Conservation (phyloP, 768 basidiomycete genomes). For the Termitomyces sp. region DNA sequence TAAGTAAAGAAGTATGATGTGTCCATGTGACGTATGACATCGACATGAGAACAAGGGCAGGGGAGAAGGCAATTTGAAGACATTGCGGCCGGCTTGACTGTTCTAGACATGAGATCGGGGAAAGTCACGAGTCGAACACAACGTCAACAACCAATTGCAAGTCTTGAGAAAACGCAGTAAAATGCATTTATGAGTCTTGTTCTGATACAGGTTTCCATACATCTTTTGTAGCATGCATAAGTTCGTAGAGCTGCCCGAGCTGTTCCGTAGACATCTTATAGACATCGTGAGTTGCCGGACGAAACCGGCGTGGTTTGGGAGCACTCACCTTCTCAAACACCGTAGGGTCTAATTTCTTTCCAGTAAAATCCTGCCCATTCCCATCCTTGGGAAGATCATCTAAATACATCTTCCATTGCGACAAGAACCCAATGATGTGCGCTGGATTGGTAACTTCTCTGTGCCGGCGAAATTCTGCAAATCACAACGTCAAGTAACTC, state of each 20-base stretch:
- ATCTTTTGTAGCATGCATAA: slow-evolving; percentile 89
- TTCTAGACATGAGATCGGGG: neutral
- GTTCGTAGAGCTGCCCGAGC: slow-evolving; percentile 88
- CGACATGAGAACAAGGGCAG: slow-evolving; percentile 9
- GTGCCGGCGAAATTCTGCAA: slow-evolving; percentile 85
- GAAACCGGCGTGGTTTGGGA: neutral
- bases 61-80: neutral
- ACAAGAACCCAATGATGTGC: slow-evolving; percentile 91
- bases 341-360: slow-evolving; percentile 66
- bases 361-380: slow-evolving; percentile 45
- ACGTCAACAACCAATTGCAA: no score
- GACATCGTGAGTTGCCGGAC: neutral
- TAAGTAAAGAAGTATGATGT: slow-evolving; percentile 4
- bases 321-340: slow-evolving; percentile 68
- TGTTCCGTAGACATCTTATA: slow-evolving; percentile 85
- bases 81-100: neutral
- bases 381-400: slow-evolving; percentile 57
- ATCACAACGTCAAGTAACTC: neutral
- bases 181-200: slow-evolving; percentile 19
- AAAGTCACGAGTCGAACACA: neutral
- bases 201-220: slow-evolving; percentile 67
- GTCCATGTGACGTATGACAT: slow-evolving; percentile 14
- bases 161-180: neutral
- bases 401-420: slow-evolving; percentile 93
- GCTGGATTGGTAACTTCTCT: slow-evolving; percentile 76